Base-by-base conservation (phyloP, 2,329 filamentous ascomycete species). In the Sporothrix luriei region DNA sequence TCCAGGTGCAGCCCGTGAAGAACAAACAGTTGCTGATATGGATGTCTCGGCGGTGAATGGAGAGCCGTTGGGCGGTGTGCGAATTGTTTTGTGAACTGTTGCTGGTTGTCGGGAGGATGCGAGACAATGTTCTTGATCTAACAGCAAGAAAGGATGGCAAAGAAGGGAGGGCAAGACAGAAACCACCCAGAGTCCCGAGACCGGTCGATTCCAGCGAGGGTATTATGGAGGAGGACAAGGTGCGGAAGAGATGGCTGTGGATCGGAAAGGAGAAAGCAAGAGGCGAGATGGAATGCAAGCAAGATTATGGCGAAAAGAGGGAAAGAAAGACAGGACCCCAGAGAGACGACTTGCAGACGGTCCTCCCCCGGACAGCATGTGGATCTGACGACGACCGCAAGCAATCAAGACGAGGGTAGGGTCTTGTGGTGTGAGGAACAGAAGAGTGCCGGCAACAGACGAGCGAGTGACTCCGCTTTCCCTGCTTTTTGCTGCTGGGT, bases 1-100 rank as follows among this genome's bases (percentile, higher is more conserved):
- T 38, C 29, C 62, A 52, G 62, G 46, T 48, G 48, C 26, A n/a
- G 4, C 16, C 13, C 7, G 61, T 64, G 43, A 16, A 64, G 57
- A 46, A 43, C 29, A 33, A 26, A 10, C 26, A 66, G 62, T 13
- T 66, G 48, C 46, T 49, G 62, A 40, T 54, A 66, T 66, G 24
- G 40, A 66, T 54, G 62, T 52, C 48, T 66, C 24, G 62, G 48
- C 46, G 55, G 62, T 40, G 48, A 52, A 66, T 66, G 62, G 48
- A 51, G 62, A 5, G 29, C 29, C 7, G 61, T 33, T 64, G 61
- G 38, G 38, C 26, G 14, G 33, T n/a, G 59, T n/a, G 21, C 21
- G 9, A 9, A 19, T 21, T 49, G 48, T 49, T 19, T 49, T 13
- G 13, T 46, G 57, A 26, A 19, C 13, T 57, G 40, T 46, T 46